Evolutionary conservation across 352 stramenopile species (phyloP).

Genomic region (Phytophthora palmivora): DNA sequence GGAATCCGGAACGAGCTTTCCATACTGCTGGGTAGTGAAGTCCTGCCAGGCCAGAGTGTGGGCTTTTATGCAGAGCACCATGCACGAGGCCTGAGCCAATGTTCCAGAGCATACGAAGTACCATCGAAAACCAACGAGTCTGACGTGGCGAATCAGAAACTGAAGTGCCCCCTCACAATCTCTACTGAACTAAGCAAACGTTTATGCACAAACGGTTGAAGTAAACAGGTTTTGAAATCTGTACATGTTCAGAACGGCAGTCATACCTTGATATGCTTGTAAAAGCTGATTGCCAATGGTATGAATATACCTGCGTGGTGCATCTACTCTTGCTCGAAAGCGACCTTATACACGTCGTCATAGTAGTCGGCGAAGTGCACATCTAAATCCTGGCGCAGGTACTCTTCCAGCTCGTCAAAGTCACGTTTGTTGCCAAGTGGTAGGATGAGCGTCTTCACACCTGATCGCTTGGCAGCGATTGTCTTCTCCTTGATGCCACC

Average conservation of each 20-base stretch:
- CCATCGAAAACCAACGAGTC: conserved; percentile 43
- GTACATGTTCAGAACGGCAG: conserved; percentile 9
- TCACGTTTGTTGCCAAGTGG: conserved; percentile 96
- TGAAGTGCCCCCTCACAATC: conserved; percentile 21
- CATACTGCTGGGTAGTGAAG: conserved; percentile 80
- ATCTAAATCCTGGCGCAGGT: conserved; percentile 96
- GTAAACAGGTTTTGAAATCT: background rate
- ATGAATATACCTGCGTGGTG: background rate
- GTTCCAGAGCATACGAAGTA: conserved; percentile 82
- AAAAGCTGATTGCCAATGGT: conserved; percentile 6
- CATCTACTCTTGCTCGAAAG: conserved; percentile 81
- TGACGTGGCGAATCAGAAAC: conserved; percentile 20
- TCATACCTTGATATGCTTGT: conserved; percentile 14
- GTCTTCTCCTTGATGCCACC: conserved; percentile 99
- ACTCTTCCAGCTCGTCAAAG: conserved; percentile 97
- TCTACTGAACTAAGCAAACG: background rate
- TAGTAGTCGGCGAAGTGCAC: conserved; percentile 98
- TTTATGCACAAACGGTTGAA: conserved; percentile 6
- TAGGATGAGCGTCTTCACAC: conserved; percentile 95
- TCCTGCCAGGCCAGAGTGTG: conserved; percentile 52
- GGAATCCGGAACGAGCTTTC: conserved; percentile 67
- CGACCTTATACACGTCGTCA: conserved; percentile 95
- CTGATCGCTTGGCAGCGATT: conserved; percentile 96
- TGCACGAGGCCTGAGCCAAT: conserved; percentile 66
- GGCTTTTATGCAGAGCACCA: conserved; percentile 56